Conservation (phyloP, 768 basidiomycete genomes). For the Lactarius trivialis region DNA sequence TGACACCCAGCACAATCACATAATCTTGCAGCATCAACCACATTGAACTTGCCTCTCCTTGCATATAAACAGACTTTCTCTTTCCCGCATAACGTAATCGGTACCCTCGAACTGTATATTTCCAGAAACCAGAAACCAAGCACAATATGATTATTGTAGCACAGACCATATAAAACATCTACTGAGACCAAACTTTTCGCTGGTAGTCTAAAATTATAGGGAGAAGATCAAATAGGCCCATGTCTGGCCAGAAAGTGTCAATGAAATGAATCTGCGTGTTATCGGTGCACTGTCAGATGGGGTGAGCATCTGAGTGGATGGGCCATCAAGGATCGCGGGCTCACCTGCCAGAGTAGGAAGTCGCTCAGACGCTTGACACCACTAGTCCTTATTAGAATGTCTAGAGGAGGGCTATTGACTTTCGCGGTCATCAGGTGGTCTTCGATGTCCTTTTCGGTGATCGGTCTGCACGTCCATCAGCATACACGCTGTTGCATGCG, state of each 20-base stretch:
- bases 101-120: slow-evolving; percentile 8
- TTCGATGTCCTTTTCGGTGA: slow-evolving; percentile 66
- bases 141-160: not conserved
- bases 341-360: slow-evolving; percentile 93
- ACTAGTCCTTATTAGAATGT: slow-evolving; percentile 86
- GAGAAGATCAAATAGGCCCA: slow-evolving; percentile 78
- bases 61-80: slow-evolving; percentile 8
- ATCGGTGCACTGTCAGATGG: slow-evolving; percentile 60
- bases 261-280: slow-evolving; percentile 85
- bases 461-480: slow-evolving; percentile 29
- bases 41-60: too few relatives aligned
- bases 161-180: not conserved
- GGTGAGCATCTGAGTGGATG: not conserved
- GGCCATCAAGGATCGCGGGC: slow-evolving; percentile 25
- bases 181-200: slow-evolving; percentile 51
- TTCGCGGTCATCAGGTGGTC: slow-evolving; percentile 58
- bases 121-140: not conserved
- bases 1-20: slow-evolving; percentile 15
- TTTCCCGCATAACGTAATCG: slow-evolving; percentile 8
- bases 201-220: slow-evolving; percentile 89
- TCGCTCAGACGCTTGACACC: slow-evolving; percentile 86
- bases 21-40: slow-evolving; percentile 5
- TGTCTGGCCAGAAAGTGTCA: slow-evolving; percentile 86
- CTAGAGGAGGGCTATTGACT: slow-evolving; percentile 70
- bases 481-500: slow-evolving; percentile 7